Evolutionary conservation across 495 filamentous ascomycete genomes (phyloP).

Genomic region (Lepraria neglecta): DNA sequence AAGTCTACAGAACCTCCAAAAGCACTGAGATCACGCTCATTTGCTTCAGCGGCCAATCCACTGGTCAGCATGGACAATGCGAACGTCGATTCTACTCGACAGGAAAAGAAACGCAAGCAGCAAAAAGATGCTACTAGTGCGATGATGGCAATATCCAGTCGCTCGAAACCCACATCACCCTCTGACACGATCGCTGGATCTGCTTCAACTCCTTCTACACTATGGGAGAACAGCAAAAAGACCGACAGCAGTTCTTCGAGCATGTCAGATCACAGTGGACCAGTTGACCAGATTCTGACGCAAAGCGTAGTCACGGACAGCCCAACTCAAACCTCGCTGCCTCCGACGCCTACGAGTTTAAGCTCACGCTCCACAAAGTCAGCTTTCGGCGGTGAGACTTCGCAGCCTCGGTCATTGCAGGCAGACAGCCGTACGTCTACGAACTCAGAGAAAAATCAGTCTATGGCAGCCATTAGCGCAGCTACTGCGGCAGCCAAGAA

Average conservation of each 20-base stretch:
- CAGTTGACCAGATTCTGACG: conserved; percentile 10
- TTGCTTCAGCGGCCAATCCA: conserved; percentile 57
- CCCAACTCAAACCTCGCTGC: conserved; percentile 22
- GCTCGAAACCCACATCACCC: conserved; percentile 54
- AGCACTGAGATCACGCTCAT: conserved; percentile 55
- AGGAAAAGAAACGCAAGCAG: conserved; percentile 38
- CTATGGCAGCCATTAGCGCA: conserved; percentile 55
- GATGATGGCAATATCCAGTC: conserved; percentile 61
- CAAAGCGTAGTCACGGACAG: conserved; percentile 9
- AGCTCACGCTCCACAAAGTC: conserved; percentile 20
- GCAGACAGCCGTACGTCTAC: conserved; percentile 12
- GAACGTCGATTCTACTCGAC: conserved; percentile 48
- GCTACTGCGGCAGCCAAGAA: conserved; percentile 75
- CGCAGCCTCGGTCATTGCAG: conserved; percentile 16
- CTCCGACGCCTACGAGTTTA: conserved; percentile 19
- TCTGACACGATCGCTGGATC: conserved; percentile 47
- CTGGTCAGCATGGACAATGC: conserved; percentile 56
- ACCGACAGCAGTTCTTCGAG: conserved; percentile 37
- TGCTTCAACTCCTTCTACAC: conserved; percentile 38
- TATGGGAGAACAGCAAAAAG: conserved; percentile 21
- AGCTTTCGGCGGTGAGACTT: background rate
- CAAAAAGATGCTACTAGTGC: conserved; percentile 52
- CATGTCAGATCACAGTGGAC: conserved; percentile 30
- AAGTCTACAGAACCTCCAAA: conserved; percentile 42
- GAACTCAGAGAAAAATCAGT: conserved; percentile 16